Evolutionary conservation across 1,139 yeast species (phyloP), one percentile per base, ranked within the genome.

Genomic region (Starmera stellimalicola): DNA sequence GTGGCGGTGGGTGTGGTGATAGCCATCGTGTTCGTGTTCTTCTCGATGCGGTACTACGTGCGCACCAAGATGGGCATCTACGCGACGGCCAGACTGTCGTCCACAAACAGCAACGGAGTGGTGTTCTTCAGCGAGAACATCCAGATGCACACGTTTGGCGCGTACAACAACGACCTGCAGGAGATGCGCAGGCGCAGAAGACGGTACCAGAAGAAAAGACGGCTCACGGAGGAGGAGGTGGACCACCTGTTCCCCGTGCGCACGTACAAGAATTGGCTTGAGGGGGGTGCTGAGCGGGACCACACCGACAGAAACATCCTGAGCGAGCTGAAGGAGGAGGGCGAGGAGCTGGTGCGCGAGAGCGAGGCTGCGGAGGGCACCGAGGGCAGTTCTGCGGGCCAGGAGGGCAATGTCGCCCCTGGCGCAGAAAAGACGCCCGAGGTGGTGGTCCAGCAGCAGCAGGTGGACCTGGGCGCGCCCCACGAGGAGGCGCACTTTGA

Each of bases 201-300:
- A 36, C 30, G 45, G n/a, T 47, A 37, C 18, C 20, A 37, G 29
- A 63, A 65, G 42, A 73, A 72, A 66, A 67, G 68, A 49, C 69
- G 69, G 45, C 60, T 79, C 37, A 64, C 83, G 0, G 64, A 65
- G 27, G 70, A 63, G 10, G 82, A 81, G 47, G 76, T 82, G 17
- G 77, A 81, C 35, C 66, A 65, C 31, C 57, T 77, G 33, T 82
- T 82, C 52, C 94, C 94, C 1, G 57, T 63, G 23, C 69, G 72
- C 45, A 65, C 78, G 3, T 81, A 79, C 52, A 56, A 63, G 34
- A 70, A 73, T 40, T 76, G 83, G 83, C 52, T 73, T 27, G 61
- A 69, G 40, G 79, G 78, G 23, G 56, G 52, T 14, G 55, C 54
- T 15, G 51, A 48, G 22, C 46, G 45, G 25, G 55, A 47, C 26